Evolutionary conservation across 225 moss, liverwort and hornwort species (phyloP).

Genomic region (Sphagnum tenellum): DNA sequence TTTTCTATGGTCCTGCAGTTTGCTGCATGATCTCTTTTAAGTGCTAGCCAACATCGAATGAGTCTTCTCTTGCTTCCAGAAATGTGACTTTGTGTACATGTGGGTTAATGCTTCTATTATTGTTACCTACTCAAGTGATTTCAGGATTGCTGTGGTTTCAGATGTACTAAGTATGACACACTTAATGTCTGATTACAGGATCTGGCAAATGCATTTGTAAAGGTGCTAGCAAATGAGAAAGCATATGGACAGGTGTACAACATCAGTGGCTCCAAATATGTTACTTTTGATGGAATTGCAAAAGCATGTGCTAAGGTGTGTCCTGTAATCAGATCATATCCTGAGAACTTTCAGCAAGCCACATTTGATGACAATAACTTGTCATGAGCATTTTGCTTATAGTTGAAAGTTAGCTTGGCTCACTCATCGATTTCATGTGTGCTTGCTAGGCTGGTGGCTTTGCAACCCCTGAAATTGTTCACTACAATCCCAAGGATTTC

Average conservation of each 20-base stretch:
- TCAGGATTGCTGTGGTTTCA: background rate
- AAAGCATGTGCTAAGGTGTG: constrained; percentile 87
- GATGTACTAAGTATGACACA: background rate
- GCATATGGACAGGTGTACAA: constrained; percentile 82
- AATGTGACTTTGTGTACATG: too few species aligned
- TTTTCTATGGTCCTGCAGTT: too few species aligned
- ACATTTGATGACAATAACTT: background rate
- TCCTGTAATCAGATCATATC: too few species aligned
- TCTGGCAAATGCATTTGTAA: constrained; percentile 71
- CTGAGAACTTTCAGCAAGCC: too few species aligned
- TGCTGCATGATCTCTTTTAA: too few species aligned
- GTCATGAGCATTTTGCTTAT: background rate
- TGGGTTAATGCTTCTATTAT: too few species aligned
- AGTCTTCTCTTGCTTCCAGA: too few species aligned
- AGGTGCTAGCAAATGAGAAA: constrained; percentile 66
- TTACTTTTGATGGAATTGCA: constrained; percentile 97
- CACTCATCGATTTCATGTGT: background rate
- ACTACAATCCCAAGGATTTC: constrained; percentile 97
- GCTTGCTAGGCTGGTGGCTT: constrained; percentile 81
- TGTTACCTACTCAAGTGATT: background rate
- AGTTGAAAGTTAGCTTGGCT: too few species aligned
- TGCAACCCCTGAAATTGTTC: constrained; percentile 86
- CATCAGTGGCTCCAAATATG: constrained; percentile 91
- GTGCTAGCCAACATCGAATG: too few species aligned
- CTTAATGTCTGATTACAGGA: constrained; percentile 41